Conservation (phyloP, 2,329 filamentous ascomycete genomes). For the Helotiales sp. region DNA sequence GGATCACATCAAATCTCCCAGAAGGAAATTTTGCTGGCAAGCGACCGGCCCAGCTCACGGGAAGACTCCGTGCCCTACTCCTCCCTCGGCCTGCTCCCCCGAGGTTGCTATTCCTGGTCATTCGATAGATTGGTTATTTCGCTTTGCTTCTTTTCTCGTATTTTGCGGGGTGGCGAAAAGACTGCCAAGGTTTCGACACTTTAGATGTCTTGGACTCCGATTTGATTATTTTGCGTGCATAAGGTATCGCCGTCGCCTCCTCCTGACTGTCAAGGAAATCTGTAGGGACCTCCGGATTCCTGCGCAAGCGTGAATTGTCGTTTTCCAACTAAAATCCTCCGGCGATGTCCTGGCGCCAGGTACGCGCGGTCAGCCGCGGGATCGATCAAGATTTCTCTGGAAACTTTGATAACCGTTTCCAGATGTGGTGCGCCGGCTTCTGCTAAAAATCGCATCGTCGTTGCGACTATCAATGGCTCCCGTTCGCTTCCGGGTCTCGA, state of each 20-base stretch:
- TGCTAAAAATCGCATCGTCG: too few species aligned
- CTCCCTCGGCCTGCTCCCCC: too few species aligned
- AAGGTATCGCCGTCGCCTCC: neutral
- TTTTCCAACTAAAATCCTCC: slow-evolving; percentile 2
- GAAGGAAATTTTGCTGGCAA: slow-evolving; percentile 7
- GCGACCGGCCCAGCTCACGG: too few species aligned
- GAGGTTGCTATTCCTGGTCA: neutral
- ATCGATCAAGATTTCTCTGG: neutral
- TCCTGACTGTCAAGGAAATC: neutral
- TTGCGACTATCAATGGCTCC: too few species aligned
- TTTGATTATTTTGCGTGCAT: neutral
- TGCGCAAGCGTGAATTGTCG: slow-evolving; percentile 6
- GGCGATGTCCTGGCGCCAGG: neutral
- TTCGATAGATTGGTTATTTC: neutral
- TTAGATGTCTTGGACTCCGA: neutral
- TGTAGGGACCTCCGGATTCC: neutral
- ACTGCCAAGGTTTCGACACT: too few species aligned
- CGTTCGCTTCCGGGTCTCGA: too few species aligned
- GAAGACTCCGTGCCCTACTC: too few species aligned
- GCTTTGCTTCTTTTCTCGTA: neutral
- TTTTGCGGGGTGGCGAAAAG: neutral
- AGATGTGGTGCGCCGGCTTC: too few species aligned
- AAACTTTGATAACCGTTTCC: neutral
- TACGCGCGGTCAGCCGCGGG: neutral
- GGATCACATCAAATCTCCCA: slow-evolving; percentile 12